Base-by-base conservation (phyloP, 805 yeast genomes). In the Priceomyces carsonii region DNA sequence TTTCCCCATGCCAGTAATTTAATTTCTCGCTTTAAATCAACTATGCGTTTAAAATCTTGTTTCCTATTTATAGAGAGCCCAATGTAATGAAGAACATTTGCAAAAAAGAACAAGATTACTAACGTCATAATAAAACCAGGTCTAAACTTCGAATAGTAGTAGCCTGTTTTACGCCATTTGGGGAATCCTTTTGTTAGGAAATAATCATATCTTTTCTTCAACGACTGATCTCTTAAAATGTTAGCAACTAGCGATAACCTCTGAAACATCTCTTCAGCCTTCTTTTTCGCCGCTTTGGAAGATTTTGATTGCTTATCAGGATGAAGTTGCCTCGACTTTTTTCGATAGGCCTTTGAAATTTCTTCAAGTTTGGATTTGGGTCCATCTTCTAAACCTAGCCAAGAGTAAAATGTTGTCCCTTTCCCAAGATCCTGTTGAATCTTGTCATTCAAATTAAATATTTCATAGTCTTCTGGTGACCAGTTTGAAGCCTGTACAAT, bases 101-200 rank as follows among this genome's bases (percentile, higher is more conserved):
- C 62, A 8, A 83, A 44, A 1, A 77, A 22, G 36, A 67, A 76
- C 18, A 86, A 51, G 21, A 83, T 66, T 3, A 64, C 46, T 2
- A 80, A 25, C 0, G 85, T 76, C 32, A 79, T 55, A 8, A 71
- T 46, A 20, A 75, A 54, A 25, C 83, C 82, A 15, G 89, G 96
- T 51, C 82, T 75, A 71, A 71, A 88, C 58, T 81, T 73, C 52
- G 77, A 55, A 56, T 83, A 77, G 43, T 69, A 69, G 67, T 84
- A 77, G 35, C 78, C 86, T 14, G 79, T 71, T 10, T 80, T 86
- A 39, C 80, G 79, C 75, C 85, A 87, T 42, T 73, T 70, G 5
- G 99, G 98, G 62, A 93, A 91, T 6, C 98, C 97, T 47, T 78
- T 75, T 27, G 76, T 69, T 35, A 85, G 66, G 61, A 86, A 93